Evolutionary conservation across 169 alveolate genomes (phyloP).

Genomic region (Cryptosporidium ryanae): DNA sequence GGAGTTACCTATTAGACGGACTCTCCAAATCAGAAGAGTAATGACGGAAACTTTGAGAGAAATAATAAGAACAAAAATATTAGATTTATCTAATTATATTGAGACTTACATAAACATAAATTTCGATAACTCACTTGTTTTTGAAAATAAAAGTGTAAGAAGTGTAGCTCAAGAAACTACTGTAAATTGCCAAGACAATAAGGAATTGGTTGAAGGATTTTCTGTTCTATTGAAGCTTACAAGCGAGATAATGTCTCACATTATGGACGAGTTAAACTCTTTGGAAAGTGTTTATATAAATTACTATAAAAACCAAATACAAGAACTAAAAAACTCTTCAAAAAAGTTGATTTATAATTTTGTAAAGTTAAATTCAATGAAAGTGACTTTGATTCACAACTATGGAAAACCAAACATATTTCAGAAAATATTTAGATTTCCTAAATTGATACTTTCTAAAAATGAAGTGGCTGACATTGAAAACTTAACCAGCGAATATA

Average conservation of each 20-base stretch:
- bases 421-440: constrained; percentile 62
- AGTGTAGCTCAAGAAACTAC: not conserved
- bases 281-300: constrained; percentile 33
- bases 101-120: constrained; percentile 28
- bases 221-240: constrained; percentile 2
- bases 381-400: constrained; percentile 38
- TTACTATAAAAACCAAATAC: constrained; percentile 30
- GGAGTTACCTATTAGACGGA: constrained; percentile 58
- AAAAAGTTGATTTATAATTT: not conserved
- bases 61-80: constrained; percentile 11
- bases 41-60: constrained; percentile 48
- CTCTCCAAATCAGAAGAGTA: constrained; percentile 56
- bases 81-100: constrained; percentile 17
- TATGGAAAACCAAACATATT: constrained; percentile 63
- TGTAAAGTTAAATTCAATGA: constrained; percentile 40
- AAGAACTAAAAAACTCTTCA: constrained; percentile 7
- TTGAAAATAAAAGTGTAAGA: constrained; percentile 9
- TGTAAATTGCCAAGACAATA: not conserved
- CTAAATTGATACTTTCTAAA: constrained; percentile 17
- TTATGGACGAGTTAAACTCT: constrained; percentile 46
- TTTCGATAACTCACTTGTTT: constrained; percentile 24
- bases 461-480: constrained; percentile 32
- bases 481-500: not conserved
- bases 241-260: constrained; percentile 5
- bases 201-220: not conserved